A percentile compares a stretch with the other conserved stretches of the same genome.
phyloP scores from a whole-genome alignment of 2,329 filamentous ascomycete species.

The Nemania abortiva region DNA sequence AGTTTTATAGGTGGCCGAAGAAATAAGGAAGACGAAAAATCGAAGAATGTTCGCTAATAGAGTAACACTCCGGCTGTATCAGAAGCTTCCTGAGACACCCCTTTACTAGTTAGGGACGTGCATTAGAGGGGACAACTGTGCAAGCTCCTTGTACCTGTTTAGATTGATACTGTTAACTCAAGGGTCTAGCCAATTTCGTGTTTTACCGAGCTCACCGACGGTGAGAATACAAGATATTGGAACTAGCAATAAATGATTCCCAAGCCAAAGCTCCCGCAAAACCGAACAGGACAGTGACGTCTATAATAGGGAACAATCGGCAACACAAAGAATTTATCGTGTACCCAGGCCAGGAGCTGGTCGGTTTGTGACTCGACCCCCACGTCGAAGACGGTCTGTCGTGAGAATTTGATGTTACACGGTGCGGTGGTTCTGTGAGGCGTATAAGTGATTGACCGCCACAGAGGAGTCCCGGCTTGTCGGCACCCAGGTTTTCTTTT shows the following conservation, averaged over 20 bases:
- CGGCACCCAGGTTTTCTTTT: constrained; percentile 37
- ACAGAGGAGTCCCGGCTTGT: constrained; percentile 9
- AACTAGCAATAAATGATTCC: constrained; percentile 13
- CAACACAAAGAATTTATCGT: constrained; percentile 4
- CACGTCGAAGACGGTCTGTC: constrained; percentile 6
- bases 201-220: constrained; percentile 6
- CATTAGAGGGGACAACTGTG: constrained; percentile 26
- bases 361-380: constrained; percentile 9
- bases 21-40: constrained; percentile 10
- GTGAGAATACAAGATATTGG: constrained; percentile 20
- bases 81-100: constrained; percentile 23
- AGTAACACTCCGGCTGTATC: constrained; percentile 6
- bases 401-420: constrained; percentile 26
- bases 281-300: constrained; percentile 1
- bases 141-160: constrained; percentile 17
- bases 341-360: constrained; percentile 11
- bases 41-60: constrained; percentile 29
- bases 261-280: constrained; percentile 6
- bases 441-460: constrained; percentile 29
- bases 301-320: constrained; percentile 15
- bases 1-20: constrained; percentile 20
- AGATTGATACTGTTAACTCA: constrained; percentile 9
- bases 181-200: constrained; percentile 3
- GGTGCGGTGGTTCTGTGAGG: constrained; percentile 13
- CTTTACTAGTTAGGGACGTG: constrained; percentile 22